Evolutionary conservation across 306 rosid genomes (phyloP), one percentile per base, ranked within the genome.

Genomic region (Dalbergia cochinchinensis): DNA sequence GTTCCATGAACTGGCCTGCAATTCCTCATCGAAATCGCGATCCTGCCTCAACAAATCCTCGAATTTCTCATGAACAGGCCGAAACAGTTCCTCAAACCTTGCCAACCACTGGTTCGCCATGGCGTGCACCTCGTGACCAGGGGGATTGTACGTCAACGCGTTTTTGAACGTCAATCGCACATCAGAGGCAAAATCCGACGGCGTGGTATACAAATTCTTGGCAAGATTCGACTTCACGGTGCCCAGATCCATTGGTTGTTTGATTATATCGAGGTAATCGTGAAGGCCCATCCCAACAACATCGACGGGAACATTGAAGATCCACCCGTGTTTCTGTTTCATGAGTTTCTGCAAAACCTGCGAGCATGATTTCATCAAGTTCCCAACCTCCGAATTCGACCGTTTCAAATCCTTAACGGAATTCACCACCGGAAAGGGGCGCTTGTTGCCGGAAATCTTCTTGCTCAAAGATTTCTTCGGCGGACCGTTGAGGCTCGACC

Each of bases 201-300:
- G 94, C 8, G 91, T 80, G 0, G 80, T 9, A 15, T 93, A 96
- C 5, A 48, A 13, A 64, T 86, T 85, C 33, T 84, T 88, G 0
- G 86, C 59, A 0, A 93, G 95, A 64, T 85, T 89, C 5, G 87
- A 33, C 71, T 91, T 91, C 16, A 96, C 94, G 0, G 98, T 84
- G 3, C 99, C 99, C 4, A 96, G 94, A 96, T 96, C 99, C 98
- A 96, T 96, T 0, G 99, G 99, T 11, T 66, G 73, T 84, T 93
- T 96, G 26, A 96, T 82, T 50, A 93, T 93, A 44, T 93, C 96
- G 7, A 83, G 15, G 72, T 96, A 96, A 86, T 96, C 99, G 71
- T 96, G 99, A 64, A 96, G 96, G 20, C 88, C 87, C 91, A 89
- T 39, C 0, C 88, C 87, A 0, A 68, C 79, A 2, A 80, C 96